These are phyloP conservation scores for Plasmopara halstedii DNA, from an alignment of 352 stramenopile genomes.

Conservation along the genomic window DNA sequence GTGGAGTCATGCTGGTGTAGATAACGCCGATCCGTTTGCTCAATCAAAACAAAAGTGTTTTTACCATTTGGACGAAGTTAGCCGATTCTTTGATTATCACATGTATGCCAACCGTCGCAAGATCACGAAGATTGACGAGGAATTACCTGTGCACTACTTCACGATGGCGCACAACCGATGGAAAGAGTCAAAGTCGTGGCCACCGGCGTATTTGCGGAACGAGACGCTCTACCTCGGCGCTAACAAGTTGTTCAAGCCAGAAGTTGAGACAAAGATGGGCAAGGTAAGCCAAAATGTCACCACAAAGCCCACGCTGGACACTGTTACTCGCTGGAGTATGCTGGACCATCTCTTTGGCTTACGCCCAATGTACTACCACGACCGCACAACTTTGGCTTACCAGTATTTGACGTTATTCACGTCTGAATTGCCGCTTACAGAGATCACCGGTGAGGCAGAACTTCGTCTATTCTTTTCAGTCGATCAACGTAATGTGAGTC, in stretches of 20 bases:
- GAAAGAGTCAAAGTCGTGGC: constrained; percentile 59
- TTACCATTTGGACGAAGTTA: constrained; percentile 77
- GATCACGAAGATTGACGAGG: constrained; percentile 48
- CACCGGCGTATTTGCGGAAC: constrained; percentile 46
- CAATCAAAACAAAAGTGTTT: constrained; percentile 81
- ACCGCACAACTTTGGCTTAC: constrained; percentile 41
- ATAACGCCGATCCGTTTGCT: constrained; percentile 75
- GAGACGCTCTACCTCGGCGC: constrained; percentile 43
- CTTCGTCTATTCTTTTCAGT: constrained; percentile 79
- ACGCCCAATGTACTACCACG: constrained; percentile 72
- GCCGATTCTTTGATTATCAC: constrained; percentile 79
- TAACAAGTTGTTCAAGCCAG: constrained; percentile 39
- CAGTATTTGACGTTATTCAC: constrained; percentile 63
- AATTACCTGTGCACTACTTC: constrained; percentile 78
- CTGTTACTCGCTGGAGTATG: constrained; percentile 66
- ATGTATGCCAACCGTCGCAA: constrained; percentile 56
- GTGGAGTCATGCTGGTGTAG: constrained; percentile 76
- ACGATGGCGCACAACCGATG: constrained; percentile 69
- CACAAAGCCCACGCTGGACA: constrained; percentile 35
- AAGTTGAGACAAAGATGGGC: constrained; percentile 29
- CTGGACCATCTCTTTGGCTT: constrained; percentile 65
- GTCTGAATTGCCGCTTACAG: constrained; percentile 37
- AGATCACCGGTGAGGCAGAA: constrained; percentile 68
- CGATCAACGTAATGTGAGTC: constrained; percentile 48
- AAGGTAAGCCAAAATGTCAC: constrained; percentile 32